phyloP scores from a whole-genome alignment of 192 early-diverging fungal genomes.

The Gorgonomyces haynaldii region DNA sequence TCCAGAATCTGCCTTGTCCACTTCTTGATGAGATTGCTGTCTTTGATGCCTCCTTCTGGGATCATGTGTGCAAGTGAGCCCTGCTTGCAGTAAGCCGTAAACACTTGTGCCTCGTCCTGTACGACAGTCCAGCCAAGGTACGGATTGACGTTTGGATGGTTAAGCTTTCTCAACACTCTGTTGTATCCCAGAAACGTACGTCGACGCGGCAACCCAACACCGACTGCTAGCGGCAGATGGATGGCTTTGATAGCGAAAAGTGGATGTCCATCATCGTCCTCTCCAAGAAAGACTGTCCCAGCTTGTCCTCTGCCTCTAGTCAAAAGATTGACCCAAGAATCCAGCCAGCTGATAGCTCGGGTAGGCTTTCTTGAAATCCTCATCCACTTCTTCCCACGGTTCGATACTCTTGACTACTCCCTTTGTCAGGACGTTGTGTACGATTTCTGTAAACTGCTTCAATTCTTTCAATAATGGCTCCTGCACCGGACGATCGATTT shows the following conservation, averaged over 20 bases:
- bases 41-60: not conserved
- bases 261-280: slow-evolving; percentile 6
- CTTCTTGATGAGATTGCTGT: not conserved
- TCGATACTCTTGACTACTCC: no score
- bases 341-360: no score
- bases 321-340: no score
- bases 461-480: no score
- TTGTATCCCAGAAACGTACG: slow-evolving; percentile 7
- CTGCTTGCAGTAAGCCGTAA: not conserved
- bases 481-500: no score
- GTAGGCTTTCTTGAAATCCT: no score
- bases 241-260: slow-evolving; percentile 11
- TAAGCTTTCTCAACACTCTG: not conserved
- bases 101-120: slow-evolving; percentile 9
- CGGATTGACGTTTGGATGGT: slow-evolving; percentile 3
- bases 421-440: no score
- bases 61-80: not conserved
- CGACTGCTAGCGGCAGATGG: not conserved
- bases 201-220: not conserved
- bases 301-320: slow-evolving; percentile 11
- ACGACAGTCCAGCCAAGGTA: slow-evolving; percentile 10
- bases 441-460: no score
- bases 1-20: not conserved
- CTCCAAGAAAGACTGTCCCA: slow-evolving; percentile 8
- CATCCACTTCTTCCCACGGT: no score